A percentile compares a stretch with the other conserved stretches of the same genome.
Evolutionary conservation across 352 stramenopile species (phyloP).

Genomic region (Phytophthora sp.): DNA sequence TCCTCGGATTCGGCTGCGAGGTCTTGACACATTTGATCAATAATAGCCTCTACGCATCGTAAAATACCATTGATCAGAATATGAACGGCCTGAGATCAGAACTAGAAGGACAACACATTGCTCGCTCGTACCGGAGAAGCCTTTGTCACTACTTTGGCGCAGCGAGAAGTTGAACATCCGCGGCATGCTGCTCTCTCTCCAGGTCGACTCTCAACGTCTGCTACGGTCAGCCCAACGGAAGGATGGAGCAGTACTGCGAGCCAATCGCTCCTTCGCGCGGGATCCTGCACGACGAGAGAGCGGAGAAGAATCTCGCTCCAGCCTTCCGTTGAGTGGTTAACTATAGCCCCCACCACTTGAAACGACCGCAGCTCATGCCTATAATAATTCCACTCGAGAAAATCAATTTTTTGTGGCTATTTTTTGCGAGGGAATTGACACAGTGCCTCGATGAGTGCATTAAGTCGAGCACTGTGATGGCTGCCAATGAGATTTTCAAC

Average conservation of each 20-base stretch:
- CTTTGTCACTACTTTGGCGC: slow-evolving; percentile 46
- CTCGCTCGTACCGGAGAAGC: slow-evolving; percentile 39
- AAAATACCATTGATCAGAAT: background rate
- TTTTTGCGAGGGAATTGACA: too few species aligned
- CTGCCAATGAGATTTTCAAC: slow-evolving; percentile 70
- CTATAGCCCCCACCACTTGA: slow-evolving; percentile 17
- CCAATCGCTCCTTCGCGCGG: slow-evolving; percentile 3
- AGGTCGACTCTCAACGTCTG: too few species aligned
- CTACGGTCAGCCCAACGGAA: slow-evolving; percentile 14
- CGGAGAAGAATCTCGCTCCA: slow-evolving; percentile 28
- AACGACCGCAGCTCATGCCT: slow-evolving; percentile 13
- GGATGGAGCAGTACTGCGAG: slow-evolving; percentile 9
- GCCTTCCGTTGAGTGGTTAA: slow-evolving; percentile 31
- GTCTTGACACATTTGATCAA: slow-evolving; percentile 52
- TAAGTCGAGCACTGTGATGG: slow-evolving; percentile 29
- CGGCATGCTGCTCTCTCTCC: slow-evolving; percentile 32
- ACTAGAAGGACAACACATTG: background rate
- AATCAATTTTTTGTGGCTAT: slow-evolving; percentile 1
- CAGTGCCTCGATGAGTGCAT: too few species aligned
- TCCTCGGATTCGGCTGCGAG: slow-evolving; percentile 46
- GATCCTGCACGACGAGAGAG: slow-evolving; percentile 20
- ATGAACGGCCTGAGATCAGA: background rate
- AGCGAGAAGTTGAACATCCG: slow-evolving; percentile 40
- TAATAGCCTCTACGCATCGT: slow-evolving; percentile 31
- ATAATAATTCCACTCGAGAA: too few species aligned